These are phyloP conservation scores for Gelatoporia subvermispora DNA, from an alignment of 768 basidiomycete genomes.

Conservation along the genomic window DNA sequence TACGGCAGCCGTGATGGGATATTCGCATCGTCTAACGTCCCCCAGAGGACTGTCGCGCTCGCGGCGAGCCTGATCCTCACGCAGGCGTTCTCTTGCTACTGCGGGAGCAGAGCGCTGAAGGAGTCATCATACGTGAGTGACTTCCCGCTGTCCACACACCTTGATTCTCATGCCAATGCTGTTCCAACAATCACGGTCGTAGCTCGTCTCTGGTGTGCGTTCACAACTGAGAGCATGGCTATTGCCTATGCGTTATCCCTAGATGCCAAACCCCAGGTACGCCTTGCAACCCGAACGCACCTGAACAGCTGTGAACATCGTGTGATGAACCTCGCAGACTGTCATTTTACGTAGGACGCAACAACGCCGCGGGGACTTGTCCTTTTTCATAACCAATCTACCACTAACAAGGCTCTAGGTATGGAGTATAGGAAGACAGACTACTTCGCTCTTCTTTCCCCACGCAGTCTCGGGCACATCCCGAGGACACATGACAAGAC, in stretches of 20 bases:
- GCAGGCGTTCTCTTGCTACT: conserved; percentile 63
- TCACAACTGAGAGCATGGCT: conserved; percentile 81
- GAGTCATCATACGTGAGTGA: conserved; percentile 25
- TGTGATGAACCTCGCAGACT: conserved; percentile 24
- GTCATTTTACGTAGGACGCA: conserved; percentile 28
- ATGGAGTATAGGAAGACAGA: no score
- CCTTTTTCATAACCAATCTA: conserved; percentile 56
- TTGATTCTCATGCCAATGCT: neutral
- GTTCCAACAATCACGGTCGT: neutral
- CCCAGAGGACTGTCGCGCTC: conserved; percentile 32
- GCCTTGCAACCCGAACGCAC: neutral
- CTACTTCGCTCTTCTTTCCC: no score
- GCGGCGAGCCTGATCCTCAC: conserved; percentile 42
- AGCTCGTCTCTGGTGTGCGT: conserved; percentile 80
- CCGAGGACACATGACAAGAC: no score
- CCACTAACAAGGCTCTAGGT: conserved; percentile 21
- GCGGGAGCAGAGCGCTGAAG: conserved; percentile 33
- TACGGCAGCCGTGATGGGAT: conserved; percentile 23
- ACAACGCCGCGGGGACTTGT: conserved; percentile 9
- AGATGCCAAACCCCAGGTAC: conserved; percentile 55
- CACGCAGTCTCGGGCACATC: no score
- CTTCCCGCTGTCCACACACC: neutral
- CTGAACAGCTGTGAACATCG: neutral
- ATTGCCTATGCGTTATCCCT: conserved; percentile 61
- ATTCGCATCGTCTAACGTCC: neutral